Evolutionary conservation across 2,329 filamentous ascomycete species (phyloP), one percentile per base, ranked within the genome.

Genomic region (Fusarium metavorans): DNA sequence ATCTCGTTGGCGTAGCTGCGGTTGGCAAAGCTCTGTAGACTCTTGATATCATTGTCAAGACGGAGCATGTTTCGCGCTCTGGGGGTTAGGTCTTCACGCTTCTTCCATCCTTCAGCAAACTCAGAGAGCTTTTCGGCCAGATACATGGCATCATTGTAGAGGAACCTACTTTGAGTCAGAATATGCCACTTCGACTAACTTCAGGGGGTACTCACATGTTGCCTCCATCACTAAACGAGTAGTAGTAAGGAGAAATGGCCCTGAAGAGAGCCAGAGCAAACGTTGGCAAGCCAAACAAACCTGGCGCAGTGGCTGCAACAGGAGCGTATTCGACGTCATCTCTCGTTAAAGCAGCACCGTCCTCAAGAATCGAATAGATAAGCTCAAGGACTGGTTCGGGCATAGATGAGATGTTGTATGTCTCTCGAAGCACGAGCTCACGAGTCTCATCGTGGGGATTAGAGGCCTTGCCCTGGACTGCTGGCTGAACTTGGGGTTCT

Each of bases 351-450:
- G 85, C 87, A 11, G 89, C 88, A 2, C 87, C 91, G 73, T 93
- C 91, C 69, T 92, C 88, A 71, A 89, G 81, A 32, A 92, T 87
- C 14, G 85, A 79, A 25, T 87, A 85, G 62, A 96, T 90, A 32
- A 94, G 87, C 20, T 90, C 87, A 23, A 95, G 86, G 14, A 98
- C 91, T 5, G 92, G 90, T 70, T 95, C 92, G 1, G 97, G 96
- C 81, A 98, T 93, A 3, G 93, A 93, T 0, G 96, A 98, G 61
- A 98, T 93, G 68, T 92, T 94, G 82, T 98, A 99, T 2, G 89
- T 93, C 83, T 99, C 97, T 71, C 89, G 93, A 52, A 98, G 84
- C 0, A 94, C 93, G 68, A 98, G 85, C 80, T 97, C 93, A 65
- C 91, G 87, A 10, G 87, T 85, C 48, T 86, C 69, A 5, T 72